Evolutionary conservation across 192 early-diverging fungal genomes (phyloP), one percentile per base, ranked within the genome.

Genomic region (Chytriomyces hyalinus): DNA sequence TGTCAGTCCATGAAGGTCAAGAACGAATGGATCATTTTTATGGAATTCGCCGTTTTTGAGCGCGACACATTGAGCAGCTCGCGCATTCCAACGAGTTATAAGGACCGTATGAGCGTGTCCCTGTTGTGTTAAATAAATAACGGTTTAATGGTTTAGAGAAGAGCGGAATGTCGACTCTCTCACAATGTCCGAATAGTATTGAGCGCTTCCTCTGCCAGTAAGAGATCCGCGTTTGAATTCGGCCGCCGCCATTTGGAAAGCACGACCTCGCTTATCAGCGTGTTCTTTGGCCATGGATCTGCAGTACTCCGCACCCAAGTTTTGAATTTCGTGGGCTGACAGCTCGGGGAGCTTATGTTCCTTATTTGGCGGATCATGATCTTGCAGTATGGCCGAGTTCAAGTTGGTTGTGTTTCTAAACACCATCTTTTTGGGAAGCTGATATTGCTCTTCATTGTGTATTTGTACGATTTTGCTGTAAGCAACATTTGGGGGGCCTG

Each of bases 1-100:
- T 4, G 77, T 78, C 6, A 78, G 43, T 2, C 77, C 77, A 47
- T 78, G 77, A 17, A 78, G 62, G 45, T 78, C 77, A 8, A 78
- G 59, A 6, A 65, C 49, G 68, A 20, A 62, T 24, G 13, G 22
- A 43, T 51, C 47, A 49, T 65, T 49, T 6, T 57, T 57, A 17
- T 77, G 76, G 6, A 15, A 20, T 9, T 6, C 13, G 22, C 17
- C 46, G 51, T 78, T 70, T 9, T 60, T 6, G 10, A 46, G 36
- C 22, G 65, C 8, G 15, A 78, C 43, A 49, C 57, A 61, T 26
- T 47, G n/a, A 9, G 61, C 59, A 7, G 77, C 77, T 10, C 64
- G 77, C 11, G 69, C 17, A 49, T 78, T 78, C 77, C 77, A 78
- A 11, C 46, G 63, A 7, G 9, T 15, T 11, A 78, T 63, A 11